These are phyloP conservation scores for Lobulomyces angularis DNA, from an alignment of 192 early-diverging fungal genomes.

Conservation along the genomic window DNA sequence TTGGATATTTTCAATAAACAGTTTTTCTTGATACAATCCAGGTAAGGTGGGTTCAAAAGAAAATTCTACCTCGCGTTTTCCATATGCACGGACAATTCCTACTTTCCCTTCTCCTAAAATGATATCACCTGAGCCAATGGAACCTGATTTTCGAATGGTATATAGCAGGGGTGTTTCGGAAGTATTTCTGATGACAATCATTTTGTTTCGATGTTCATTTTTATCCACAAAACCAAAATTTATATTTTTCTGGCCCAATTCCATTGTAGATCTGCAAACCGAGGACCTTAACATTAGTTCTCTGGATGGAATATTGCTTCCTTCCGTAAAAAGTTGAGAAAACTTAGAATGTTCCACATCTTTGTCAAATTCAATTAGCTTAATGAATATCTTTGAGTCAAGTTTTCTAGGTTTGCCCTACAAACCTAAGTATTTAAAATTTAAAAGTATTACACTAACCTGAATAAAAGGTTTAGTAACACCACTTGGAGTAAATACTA, in stretches of 20 bases:
- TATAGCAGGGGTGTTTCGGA: constrained; percentile 83
- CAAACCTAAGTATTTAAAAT: constrained; percentile 2
- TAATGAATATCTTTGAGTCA: constrained; percentile 73
- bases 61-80: constrained; percentile 86
- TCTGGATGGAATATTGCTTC: constrained; percentile 73
- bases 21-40: constrained; percentile 72
- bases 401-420: constrained; percentile 58
- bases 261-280: constrained; percentile 74
- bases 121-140: constrained; percentile 84
- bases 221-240: constrained; percentile 87
- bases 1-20: constrained; percentile 79
- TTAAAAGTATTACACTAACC: constrained; percentile 13
- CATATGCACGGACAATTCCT: constrained; percentile 81
- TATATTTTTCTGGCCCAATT: constrained; percentile 90
- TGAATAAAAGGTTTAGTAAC: constrained; percentile 46
- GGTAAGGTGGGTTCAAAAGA: constrained; percentile 82
- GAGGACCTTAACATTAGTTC: constrained; percentile 81
- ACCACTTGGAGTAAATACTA: constrained; percentile 58
- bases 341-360: constrained; percentile 74
- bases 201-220: constrained; percentile 71
- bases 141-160: constrained; percentile 85
- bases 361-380: constrained; percentile 74
- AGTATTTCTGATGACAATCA: constrained; percentile 79
- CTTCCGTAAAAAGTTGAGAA: constrained; percentile 43
- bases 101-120: constrained; percentile 62